These are phyloP conservation scores for Aspergillus incahuasiensis DNA, from an alignment of 495 filamentous ascomycete genomes.

Conservation along the genomic window DNA sequence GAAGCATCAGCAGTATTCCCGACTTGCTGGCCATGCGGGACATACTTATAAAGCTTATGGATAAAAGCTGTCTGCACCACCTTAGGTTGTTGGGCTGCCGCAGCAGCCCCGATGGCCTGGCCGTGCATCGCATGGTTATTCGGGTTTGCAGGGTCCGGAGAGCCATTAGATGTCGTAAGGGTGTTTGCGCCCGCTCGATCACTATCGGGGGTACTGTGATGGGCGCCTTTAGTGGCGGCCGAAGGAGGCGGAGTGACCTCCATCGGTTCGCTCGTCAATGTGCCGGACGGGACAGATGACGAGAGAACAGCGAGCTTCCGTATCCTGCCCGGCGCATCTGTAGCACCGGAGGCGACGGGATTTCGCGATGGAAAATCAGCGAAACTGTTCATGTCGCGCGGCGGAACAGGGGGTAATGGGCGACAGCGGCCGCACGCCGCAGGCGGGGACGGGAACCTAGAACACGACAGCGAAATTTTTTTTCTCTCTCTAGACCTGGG, in stretches of 20 bases:
- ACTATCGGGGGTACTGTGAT: conserved; percentile 43
- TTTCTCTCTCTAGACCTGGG: conserved; percentile 1
- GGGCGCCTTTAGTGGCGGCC: conserved; percentile 31
- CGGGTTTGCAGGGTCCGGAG: conserved; percentile 30
- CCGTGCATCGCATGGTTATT: conserved; percentile 36
- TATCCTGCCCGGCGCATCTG: conserved; percentile 36
- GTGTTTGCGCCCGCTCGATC: conserved; percentile 38
- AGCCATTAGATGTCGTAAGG: conserved; percentile 40
- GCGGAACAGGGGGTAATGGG: conserved; percentile 18
- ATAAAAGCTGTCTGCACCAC: conserved; percentile 99
- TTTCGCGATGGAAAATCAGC: conserved; percentile 41
- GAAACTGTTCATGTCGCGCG: conserved; percentile 41
- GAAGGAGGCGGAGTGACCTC: conserved; percentile 46
- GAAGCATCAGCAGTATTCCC: conserved; percentile 11
- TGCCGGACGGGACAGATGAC: conserved; percentile 32
- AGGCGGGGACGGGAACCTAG: conserved; percentile 11
- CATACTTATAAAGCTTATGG: conserved; percentile 97
- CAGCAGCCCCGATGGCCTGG: conserved; percentile 59
- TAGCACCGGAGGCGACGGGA: conserved; percentile 30
- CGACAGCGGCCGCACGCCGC: conserved; percentile 19
- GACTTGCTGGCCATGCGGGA: conserved; percentile 9
- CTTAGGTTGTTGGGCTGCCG: conserved; percentile 91
- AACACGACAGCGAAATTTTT: conserved; percentile 9
- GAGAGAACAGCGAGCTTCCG: conserved; percentile 46
- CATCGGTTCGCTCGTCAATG: conserved; percentile 42